Evolutionary conservation across 1,139 yeast genomes (phyloP), one percentile per base, ranked within the genome.

Genomic region (Geotrichum citri-aurantii): DNA sequence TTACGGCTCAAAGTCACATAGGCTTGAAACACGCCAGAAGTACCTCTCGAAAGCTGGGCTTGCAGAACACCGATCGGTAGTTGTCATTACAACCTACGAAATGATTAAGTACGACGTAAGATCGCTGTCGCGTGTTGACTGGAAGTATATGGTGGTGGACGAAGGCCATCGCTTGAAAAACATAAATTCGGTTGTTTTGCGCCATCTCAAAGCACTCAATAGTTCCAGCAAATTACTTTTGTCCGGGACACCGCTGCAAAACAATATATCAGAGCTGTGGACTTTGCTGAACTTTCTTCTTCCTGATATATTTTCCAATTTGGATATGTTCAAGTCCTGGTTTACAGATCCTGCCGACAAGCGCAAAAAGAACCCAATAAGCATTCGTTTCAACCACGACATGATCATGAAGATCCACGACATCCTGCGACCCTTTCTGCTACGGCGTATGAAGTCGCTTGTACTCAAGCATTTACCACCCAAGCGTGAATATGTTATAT

Each of bases 391-490:
- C 21, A 40, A 54, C n/a, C 48, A 31, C 14, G 83, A 84, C 62
- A 92, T 97, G 0, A 96, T 93, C 27, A 78, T 89, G 11, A 86
- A 95, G 67, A 77, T 93, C 59, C 99, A 93, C 73, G 96, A 90
- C 70, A 96, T 93, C 19, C 77, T 93, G 65, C 81, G 99, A 63
- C 99, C 99, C 0, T 95, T 92, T 68, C 76, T 95, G 52, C 77
- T 95, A 61, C 83, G 99, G 69, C 84, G 99, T 64, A 79, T 95
- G 68, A 95, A 95, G 71, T 91, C 90, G 31, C 99, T 93, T 72
- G 99, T 95, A 14, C 99, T 95, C 67, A 89, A 92, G 70, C 99
- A 93, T 73, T 92, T 93, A 98, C 99, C 99, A 0, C 97, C 90
- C 0, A 93, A 93, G 70, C 88, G 90, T 71, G 99, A 93, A 70